Evolutionary conservation across 2,329 filamentous ascomycete genomes (phyloP).

Genomic region (Colletotrichum lentis): DNA sequence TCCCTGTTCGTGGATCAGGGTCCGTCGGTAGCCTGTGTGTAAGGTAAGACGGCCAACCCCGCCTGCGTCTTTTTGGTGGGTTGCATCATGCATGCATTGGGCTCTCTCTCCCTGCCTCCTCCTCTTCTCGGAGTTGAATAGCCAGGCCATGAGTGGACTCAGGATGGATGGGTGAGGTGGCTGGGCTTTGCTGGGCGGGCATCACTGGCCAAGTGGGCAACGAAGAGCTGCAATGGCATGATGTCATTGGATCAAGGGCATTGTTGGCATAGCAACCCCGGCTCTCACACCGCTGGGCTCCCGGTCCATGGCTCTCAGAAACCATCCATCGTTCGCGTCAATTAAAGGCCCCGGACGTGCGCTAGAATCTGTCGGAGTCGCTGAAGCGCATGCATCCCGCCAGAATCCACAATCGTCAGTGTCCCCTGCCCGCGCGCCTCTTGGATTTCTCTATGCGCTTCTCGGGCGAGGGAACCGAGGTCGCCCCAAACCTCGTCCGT

Average conservation of each 20-base stretch:
- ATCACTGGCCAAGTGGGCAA: conserved; percentile 1
- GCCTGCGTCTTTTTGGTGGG: conserved; percentile 22
- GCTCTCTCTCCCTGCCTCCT: neutral
- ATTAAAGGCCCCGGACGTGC: conserved; percentile 47
- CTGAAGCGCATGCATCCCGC: conserved; percentile 45
- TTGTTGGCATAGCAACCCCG: conserved; percentile 35
- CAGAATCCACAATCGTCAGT: neutral
- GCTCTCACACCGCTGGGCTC: conserved; percentile 3
- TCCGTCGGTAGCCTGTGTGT: neutral
- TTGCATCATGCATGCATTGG: conserved; percentile 28
- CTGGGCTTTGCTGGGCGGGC: conserved; percentile 22
- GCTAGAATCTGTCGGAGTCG: conserved; percentile 50
- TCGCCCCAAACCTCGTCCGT: conserved; percentile 75
- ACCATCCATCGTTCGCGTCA: neutral
- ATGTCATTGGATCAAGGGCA: conserved; percentile 31
- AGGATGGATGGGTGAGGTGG: conserved; percentile 29
- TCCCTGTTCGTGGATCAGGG: conserved; percentile 17
- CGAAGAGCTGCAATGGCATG: conserved; percentile 19
- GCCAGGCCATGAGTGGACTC: conserved; percentile 4
- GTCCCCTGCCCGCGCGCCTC: conserved; percentile 38
- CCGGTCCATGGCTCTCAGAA: neutral
- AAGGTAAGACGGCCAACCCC: conserved; percentile 17
- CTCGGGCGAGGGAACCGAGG: conserved; percentile 62
- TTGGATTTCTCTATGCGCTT: conserved; percentile 65
- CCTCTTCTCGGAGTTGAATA: neutral